These are phyloP conservation scores for Naganishia vaughanmartiniae DNA, from an alignment of 768 basidiomycete genomes.

Conservation along the genomic window DNA sequence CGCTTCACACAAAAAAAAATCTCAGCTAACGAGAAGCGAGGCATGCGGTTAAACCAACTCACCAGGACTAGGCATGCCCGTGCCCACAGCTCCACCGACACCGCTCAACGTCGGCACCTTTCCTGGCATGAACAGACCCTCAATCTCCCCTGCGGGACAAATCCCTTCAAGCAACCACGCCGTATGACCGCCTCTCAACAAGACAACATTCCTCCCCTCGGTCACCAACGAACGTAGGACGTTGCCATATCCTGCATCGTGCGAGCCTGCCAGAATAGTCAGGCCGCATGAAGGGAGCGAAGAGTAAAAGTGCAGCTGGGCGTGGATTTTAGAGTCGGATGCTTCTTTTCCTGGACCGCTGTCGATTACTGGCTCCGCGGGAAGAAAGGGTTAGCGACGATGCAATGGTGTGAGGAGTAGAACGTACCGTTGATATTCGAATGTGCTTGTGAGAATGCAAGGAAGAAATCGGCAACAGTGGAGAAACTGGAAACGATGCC, in stretches of 20 bases:
- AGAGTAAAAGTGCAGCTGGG: conserved; percentile 38
- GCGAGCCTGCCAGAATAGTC: conserved; percentile 40
- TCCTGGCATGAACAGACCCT: conserved; percentile 38
- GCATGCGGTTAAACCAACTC: background rate
- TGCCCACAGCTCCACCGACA: conserved; percentile 7
- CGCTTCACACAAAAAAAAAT: background rate
- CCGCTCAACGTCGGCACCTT: conserved; percentile 27
- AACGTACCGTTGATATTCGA: conserved; percentile 41
- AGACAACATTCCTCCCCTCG: conserved; percentile 39
- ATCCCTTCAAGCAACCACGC: conserved; percentile 36
- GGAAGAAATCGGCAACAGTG: conserved; percentile 40
- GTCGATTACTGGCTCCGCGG: conserved; percentile 38
- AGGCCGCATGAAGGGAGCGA: conserved; percentile 40
- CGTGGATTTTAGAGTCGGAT: conserved; percentile 41
- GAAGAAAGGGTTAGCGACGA: background rate
- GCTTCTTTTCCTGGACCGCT: conserved; percentile 44
- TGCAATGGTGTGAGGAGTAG: background rate
- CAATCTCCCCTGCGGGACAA: conserved; percentile 36
- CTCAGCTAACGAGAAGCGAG: background rate
- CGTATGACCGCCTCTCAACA: conserved; percentile 26
- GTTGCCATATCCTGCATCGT: conserved; percentile 44
- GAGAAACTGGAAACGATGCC: conserved; percentile 34
- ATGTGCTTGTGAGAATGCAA: conserved; percentile 41
- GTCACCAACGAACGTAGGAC: conserved; percentile 39
- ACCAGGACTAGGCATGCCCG: conserved; percentile 22